Evolutionary conservation across 202 grass and related monocot genomes (phyloP).

Genomic region (Setaria viridis): DNA sequence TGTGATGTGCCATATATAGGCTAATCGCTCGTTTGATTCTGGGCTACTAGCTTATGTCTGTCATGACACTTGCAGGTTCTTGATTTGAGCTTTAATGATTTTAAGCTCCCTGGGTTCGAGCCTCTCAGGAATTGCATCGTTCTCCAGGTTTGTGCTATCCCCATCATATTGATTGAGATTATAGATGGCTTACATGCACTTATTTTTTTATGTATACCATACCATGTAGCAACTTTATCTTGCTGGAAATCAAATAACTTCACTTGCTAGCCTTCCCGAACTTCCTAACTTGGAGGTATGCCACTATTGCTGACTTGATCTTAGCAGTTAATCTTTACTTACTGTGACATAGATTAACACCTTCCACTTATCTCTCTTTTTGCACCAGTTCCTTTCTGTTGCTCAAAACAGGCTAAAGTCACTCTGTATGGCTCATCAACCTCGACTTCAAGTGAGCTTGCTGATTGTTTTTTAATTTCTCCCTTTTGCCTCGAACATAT

Average conservation of each 20-base stretch:
- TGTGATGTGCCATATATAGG: constrained; percentile 26
- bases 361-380: constrained; percentile 47
- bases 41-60: constrained; percentile 29
- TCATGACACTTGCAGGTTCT: constrained; percentile 70
- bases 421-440: constrained; percentile 83
- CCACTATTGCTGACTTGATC: constrained; percentile 35
- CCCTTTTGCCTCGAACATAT: constrained; percentile 29
- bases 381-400: constrained; percentile 89
- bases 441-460: constrained; percentile 81
- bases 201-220: constrained; percentile 47
- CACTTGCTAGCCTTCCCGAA: constrained; percentile 80
- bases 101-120: constrained; percentile 82
- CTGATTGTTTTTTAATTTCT: constrained; percentile 29
- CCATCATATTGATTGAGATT: constrained; percentile 34
- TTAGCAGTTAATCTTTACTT: constrained; percentile 40
- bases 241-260: constrained; percentile 97
- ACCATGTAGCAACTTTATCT: constrained; percentile 97
- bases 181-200: constrained; percentile 45
- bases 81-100: constrained; percentile 99
- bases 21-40: constrained; percentile 35
- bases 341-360: constrained; percentile 41
- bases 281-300: constrained; percentile 98
- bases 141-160: constrained; percentile 69
- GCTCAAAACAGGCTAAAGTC: constrained; percentile 94
- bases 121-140: constrained; percentile 84